A percentile compares a stretch with the other conserved stretches of the same genome.
These are phyloP conservation scores for Gossypium schwendimanii DNA, from an alignment of 441 rosid genomes.

Conservation along the genomic window DNA sequence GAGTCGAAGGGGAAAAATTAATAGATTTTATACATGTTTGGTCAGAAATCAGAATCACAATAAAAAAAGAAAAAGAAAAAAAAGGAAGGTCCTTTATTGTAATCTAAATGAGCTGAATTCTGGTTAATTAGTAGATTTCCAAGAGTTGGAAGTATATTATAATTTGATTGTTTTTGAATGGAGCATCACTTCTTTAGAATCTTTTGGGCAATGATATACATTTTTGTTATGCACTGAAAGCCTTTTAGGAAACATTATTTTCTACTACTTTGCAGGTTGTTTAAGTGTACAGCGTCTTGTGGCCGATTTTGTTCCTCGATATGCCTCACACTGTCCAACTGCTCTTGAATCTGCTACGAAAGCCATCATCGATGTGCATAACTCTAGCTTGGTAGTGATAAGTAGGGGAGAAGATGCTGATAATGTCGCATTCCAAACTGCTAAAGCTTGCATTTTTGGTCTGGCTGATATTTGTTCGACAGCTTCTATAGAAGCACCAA, in stretches of 20 bases:
- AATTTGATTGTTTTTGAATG: background rate
- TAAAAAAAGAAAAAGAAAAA: background rate
- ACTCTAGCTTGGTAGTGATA: constrained; percentile 45
- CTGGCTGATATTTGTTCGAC: constrained; percentile 66
- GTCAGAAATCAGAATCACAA: background rate
- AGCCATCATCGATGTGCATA: constrained; percentile 58
- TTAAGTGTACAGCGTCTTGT: constrained; percentile 73
- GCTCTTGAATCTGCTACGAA: constrained; percentile 71
- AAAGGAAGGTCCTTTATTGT: background rate
- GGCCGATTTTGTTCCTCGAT: constrained; percentile 83
- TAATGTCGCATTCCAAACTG: constrained; percentile 66
- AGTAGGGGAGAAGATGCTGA: constrained; percentile 58
- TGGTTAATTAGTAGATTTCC: background rate
- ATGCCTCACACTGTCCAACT: constrained; percentile 69
- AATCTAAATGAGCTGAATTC: background rate
- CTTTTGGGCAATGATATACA: background rate
- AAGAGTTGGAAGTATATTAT: background rate
- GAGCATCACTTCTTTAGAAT: background rate
- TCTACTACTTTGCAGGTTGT: constrained; percentile 63
- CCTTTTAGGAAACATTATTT: constrained; percentile 2
- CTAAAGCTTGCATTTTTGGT: constrained; percentile 77
- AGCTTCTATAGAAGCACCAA: constrained; percentile 47
- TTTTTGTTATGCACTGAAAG: constrained; percentile 1
- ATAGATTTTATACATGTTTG: background rate
- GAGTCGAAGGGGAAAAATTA: background rate